Base-by-base conservation (phyloP, 371 early-diverging fungal species). In the Nematocida sp. region DNA sequence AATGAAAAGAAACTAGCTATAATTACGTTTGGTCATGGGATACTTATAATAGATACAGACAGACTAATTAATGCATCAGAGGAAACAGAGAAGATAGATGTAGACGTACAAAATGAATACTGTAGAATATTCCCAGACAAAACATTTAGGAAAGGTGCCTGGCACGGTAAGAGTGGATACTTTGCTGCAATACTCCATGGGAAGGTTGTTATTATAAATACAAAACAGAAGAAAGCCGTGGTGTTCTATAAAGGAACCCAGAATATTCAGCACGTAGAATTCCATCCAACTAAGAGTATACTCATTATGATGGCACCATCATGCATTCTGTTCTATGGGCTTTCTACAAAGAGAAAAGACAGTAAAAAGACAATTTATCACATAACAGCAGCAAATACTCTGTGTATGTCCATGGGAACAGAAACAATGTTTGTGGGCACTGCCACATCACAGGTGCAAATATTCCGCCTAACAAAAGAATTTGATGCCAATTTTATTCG, bases 221-320 rank as follows among this genome's bases (percentile, higher is more conserved):
- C 71, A 50, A 78, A 78, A 45, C 74, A 70, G 80, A 60, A 62
- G n/a, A 66, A 56, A 33, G 80, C 76, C 15, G 46, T 78, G 6
- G 71, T 78, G 6, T 78, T 78, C 62, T 78, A 78, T 58, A 78
- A 78, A 39, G 80, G 80, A 57, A 40, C 47, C 3, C 80, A 78
- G 71, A 78, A 78, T 2, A 78, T 78, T 20, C 80, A 78, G 71
- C 80, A 78, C 20, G 71, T 78, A n/a, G 80, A 78, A 20, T 78
- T 78, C 72, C 80, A 78, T 61, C 80, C 80, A 54, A 71, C 72
- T 7, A 66, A 71, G 57, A 58, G 27, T 33, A 57, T 78, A 39
- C 39, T 78, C 23, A 71, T 78, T 47, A 33, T 78, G 62, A 55
- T 70, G 46, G 80, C 33, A 1, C 80, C 80, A 7, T 69, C 80